These are phyloP conservation scores for Fusarium abutilonis DNA, from an alignment of 2,329 filamentous ascomycete species.

Conservation along the genomic window DNA sequence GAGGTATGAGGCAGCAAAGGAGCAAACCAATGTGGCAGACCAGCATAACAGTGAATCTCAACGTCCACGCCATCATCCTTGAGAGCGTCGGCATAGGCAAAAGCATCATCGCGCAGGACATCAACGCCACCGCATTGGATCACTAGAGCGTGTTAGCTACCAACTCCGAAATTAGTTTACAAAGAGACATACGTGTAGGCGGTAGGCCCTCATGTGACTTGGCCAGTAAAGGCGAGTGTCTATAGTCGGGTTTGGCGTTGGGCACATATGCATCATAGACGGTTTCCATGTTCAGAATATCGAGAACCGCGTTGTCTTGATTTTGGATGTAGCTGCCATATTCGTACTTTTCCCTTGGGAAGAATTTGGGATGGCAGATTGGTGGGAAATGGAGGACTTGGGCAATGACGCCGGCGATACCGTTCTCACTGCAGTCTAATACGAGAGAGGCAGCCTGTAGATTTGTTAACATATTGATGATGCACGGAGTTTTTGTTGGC, in stretches of 20 bases:
- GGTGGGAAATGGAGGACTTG: conserved; percentile 38
- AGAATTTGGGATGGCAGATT: conserved; percentile 41
- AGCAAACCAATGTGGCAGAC: conserved; percentile 41
- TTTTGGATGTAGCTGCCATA: conserved; percentile 41
- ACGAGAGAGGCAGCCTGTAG: conserved; percentile 33
- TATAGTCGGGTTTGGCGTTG: conserved; percentile 15
- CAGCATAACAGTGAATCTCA: conserved; percentile 31
- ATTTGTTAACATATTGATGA: not conserved
- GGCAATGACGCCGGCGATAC: conserved; percentile 34
- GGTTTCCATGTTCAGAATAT: conserved; percentile 15
- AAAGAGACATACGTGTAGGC: conserved; percentile 26
- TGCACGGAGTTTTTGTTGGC: fast-evolving
- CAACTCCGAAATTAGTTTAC: fast-evolving
- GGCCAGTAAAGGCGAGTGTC: conserved; percentile 40
- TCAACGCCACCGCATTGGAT: conserved; percentile 38
- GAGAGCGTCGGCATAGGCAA: conserved; percentile 38
- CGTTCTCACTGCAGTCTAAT: conserved; percentile 13
- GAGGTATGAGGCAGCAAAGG: not conserved
- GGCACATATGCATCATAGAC: conserved; percentile 24
- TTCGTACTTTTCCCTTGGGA: conserved; percentile 37
- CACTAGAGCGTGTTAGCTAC: not conserved
- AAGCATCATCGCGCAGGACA: conserved; percentile 32
- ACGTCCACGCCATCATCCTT: conserved; percentile 20
- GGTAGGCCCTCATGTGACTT: conserved; percentile 25
- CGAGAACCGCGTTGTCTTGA: conserved; percentile 15